Percentiles rank a stretch among this genome's conserved stretches.
Conservation (phyloP, 1,284 basidiomycete genomes). For the Bjerkandera adusta region DNA sequence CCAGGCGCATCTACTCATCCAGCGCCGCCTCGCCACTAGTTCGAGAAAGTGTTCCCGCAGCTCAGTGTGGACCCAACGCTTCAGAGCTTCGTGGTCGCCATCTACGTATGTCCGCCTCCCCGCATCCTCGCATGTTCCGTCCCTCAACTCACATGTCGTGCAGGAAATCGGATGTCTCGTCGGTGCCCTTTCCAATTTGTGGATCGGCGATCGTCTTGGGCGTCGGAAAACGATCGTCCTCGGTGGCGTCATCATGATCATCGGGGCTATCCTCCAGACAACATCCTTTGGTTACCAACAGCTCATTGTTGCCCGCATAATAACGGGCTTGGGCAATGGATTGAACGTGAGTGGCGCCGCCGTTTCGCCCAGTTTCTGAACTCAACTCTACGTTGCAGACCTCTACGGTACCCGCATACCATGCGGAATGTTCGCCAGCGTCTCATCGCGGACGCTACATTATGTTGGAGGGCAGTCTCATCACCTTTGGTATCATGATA, state of each 20-base stretch:
- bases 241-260: conserved; percentile 57
- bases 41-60: conserved; percentile 50
- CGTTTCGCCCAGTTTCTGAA: not conserved
- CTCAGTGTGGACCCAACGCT: conserved; percentile 44
- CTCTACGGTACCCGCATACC: conserved; percentile 61
- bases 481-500: conserved; percentile 70
- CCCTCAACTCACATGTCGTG: conserved; percentile 13
- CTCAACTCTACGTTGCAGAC: conserved; percentile 41
- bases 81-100: conserved; percentile 53
- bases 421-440: conserved; percentile 65
- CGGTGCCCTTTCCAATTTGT: conserved; percentile 51
- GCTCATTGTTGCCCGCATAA: conserved; percentile 58
- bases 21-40: conserved; percentile 31
- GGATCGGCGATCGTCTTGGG: conserved; percentile 53
- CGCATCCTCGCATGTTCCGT: conserved; percentile 13
- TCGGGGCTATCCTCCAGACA: conserved; percentile 61
- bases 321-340: conserved; percentile 69
- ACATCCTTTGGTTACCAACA: conserved; percentile 52
- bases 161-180: conserved; percentile 55
- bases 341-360: conserved; percentile 45
- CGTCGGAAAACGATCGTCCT: conserved; percentile 50
- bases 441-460: conserved; percentile 62
- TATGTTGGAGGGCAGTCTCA: conserved; percentile 67
- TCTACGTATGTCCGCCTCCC: conserved; percentile 39
- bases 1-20: not conserved